phyloP scores from a whole-genome alignment of 2,329 filamentous ascomycete genomes.

The Alternaria arbusti region DNA sequence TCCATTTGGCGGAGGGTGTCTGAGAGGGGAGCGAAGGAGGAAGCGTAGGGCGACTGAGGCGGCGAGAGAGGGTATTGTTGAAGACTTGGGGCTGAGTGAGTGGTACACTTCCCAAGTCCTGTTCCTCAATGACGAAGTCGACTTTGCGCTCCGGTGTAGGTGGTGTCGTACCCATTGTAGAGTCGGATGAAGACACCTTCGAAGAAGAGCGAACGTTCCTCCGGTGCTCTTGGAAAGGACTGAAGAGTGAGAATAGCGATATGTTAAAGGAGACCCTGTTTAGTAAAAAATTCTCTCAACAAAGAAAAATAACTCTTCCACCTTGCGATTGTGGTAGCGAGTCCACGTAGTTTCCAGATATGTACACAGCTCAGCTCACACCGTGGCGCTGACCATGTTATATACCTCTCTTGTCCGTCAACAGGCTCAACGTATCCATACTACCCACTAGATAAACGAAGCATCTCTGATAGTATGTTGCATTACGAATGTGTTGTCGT shows the following conservation, averaged over 20 bases:
- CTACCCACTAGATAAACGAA: neutral
- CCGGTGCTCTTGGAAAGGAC: neutral
- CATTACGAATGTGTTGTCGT: neutral
- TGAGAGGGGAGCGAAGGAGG: constrained; percentile 5
- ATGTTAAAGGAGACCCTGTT: neutral
- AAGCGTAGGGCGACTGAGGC: constrained; percentile 8
- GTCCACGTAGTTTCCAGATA: neutral
- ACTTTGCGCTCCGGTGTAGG: neutral
- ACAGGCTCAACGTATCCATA: neutral
- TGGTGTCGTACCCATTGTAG: neutral
- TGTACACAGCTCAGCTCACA: neutral
- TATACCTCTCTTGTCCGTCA: neutral
- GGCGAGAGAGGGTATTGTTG: neutral
- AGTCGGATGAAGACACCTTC: neutral
- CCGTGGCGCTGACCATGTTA: neutral
- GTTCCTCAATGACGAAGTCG: neutral
- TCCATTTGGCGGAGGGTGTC: constrained; percentile 17
- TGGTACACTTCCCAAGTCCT: neutral
- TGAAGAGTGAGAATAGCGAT: neutral
- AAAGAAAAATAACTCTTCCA: neutral
- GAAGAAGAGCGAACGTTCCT: neutral
- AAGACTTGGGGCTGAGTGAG: neutral
- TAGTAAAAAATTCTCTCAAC: neutral
- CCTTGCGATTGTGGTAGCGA: neutral
- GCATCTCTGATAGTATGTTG: neutral